Conservation (phyloP, 2,329 filamentous ascomycete genomes). For the Pseudogymnoascus sp. region DNA sequence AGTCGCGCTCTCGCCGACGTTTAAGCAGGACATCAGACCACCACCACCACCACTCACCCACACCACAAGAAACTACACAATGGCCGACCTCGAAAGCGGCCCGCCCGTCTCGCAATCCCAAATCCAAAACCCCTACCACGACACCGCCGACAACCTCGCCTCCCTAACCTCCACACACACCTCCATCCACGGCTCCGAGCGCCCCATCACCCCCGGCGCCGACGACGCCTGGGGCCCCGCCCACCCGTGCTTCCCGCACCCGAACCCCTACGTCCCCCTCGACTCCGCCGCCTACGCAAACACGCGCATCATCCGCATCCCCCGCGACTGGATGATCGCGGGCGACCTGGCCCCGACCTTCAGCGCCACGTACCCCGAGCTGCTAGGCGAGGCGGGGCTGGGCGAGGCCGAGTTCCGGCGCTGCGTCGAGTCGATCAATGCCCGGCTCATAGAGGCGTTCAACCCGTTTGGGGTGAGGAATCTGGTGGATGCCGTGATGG, state of each 20-base stretch:
- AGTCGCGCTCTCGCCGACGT: neutral
- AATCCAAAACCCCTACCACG: constrained; percentile 16
- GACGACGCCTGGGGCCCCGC: constrained; percentile 82
- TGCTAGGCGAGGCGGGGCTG: constrained; percentile 75
- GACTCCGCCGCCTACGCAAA: constrained; percentile 63
- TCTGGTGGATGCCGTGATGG: constrained; percentile 69
- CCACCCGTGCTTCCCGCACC: constrained; percentile 89
- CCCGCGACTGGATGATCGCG: constrained; percentile 80
- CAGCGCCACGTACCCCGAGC: constrained; percentile 92
- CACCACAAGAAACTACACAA: constrained; percentile 15
- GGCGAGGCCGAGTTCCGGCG: constrained; percentile 78
- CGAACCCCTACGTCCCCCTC: constrained; percentile 81
- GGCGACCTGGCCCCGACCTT: constrained; percentile 90
- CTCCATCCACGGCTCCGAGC: constrained; percentile 25
- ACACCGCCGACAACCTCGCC: constrained; percentile 23
- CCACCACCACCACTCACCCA: constrained; percentile 11
- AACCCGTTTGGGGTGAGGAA: constrained; percentile 70
- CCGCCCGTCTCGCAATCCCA: constrained; percentile 13
- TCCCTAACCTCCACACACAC: constrained; percentile 28
- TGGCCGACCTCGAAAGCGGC: constrained; percentile 25
- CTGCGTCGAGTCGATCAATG: constrained; percentile 75
- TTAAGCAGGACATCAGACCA: neutral
- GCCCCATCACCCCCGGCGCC: constrained; percentile 47
- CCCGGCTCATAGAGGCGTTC: constrained; percentile 67
- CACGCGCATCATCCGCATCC: constrained; percentile 86